These are phyloP conservation scores for Stagonosporopsis vannaccii DNA, from an alignment of 2,329 filamentous ascomycete species.

Conservation along the genomic window DNA sequence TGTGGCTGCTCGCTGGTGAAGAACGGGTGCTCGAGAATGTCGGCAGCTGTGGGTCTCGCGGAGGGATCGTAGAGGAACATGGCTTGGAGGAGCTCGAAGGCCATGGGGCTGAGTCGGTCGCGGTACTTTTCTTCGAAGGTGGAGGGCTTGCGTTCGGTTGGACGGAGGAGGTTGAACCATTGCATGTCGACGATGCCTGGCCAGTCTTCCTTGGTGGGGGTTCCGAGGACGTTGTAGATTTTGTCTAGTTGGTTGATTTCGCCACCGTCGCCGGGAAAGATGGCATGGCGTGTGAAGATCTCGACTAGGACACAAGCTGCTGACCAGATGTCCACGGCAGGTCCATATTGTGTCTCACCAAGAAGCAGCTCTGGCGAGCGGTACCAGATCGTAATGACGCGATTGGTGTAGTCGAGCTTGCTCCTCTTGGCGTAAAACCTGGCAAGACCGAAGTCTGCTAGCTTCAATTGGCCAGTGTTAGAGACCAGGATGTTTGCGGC, in stretches of 20 bases:
- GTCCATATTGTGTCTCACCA: constrained; percentile 93
- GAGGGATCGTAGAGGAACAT: constrained; percentile 93
- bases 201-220: constrained; percentile 85
- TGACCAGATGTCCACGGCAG: constrained; percentile 96
- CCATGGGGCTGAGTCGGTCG: constrained; percentile 77
- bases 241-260: constrained; percentile 96
- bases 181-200: constrained; percentile 90
- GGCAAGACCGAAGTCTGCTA: constrained; percentile 94
- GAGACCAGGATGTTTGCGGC: constrained; percentile 96
- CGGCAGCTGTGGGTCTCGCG: constrained; percentile 80
- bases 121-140: constrained; percentile 85
- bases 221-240: constrained; percentile 92
- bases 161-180: constrained; percentile 92
- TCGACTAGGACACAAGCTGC: constrained; percentile 96
- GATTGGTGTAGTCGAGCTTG: constrained; percentile 95
- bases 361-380: constrained; percentile 92
- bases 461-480: constrained; percentile 85
- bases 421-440: constrained; percentile 94
- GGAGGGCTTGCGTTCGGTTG: constrained; percentile 73
- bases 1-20: constrained; percentile 83
- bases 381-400: constrained; percentile 99
- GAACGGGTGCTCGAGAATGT: constrained; percentile 87
- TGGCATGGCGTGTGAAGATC: constrained; percentile 91
- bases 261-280: constrained; percentile 94
- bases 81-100: constrained; percentile 79